Percentiles rank a stretch among this genome's conserved stretches.
Conservation (phyloP, 2,329 filamentous ascomycete genomes). For the Shiraia bambusicola region DNA sequence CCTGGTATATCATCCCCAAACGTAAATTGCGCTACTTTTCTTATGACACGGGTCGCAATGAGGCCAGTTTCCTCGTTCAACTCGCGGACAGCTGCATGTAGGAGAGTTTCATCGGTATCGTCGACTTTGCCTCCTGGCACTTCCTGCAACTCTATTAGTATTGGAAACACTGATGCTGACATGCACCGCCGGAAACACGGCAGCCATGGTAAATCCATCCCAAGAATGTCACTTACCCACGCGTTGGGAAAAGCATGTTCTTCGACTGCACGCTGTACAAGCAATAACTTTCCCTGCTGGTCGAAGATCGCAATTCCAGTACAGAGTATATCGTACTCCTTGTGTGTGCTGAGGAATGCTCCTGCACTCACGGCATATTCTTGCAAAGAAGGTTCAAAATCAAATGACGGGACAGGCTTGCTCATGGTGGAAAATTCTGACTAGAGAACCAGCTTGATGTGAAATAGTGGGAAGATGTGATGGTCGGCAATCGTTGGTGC, state of each 20-base stretch:
- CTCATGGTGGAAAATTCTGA: slow-evolving; percentile 3
- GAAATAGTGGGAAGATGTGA: background rate
- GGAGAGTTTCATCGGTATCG: slow-evolving; percentile 48
- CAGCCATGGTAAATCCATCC: background rate
- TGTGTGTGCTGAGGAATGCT: slow-evolving; percentile 30
- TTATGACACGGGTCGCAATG: slow-evolving; percentile 46
- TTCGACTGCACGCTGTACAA: slow-evolving; percentile 40
- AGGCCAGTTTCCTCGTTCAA: slow-evolving; percentile 56
- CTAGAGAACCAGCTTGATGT: background rate
- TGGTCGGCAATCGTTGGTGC: slow-evolving; percentile 4
- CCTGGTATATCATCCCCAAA: slow-evolving; percentile 21
- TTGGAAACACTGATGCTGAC: background rate
- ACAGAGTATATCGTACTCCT: slow-evolving; percentile 29
- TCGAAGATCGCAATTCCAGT: slow-evolving; percentile 39
- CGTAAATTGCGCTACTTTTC: slow-evolving; percentile 44
- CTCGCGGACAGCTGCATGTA: slow-evolving; percentile 54
- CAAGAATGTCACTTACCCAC: slow-evolving; percentile 28
- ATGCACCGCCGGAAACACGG: background rate
- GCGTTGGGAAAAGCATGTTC: slow-evolving; percentile 38
- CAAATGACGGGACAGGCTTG: slow-evolving; percentile 11
- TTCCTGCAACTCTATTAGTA: slow-evolving; percentile 44
- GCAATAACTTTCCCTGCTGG: slow-evolving; percentile 31
- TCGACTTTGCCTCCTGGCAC: slow-evolving; percentile 55
- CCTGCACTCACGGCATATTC: slow-evolving; percentile 32
- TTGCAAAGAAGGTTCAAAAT: slow-evolving; percentile 25